Evolutionary conservation across 1,284 basidiomycete species (phyloP).

Genomic region (Ustilago tritici): DNA sequence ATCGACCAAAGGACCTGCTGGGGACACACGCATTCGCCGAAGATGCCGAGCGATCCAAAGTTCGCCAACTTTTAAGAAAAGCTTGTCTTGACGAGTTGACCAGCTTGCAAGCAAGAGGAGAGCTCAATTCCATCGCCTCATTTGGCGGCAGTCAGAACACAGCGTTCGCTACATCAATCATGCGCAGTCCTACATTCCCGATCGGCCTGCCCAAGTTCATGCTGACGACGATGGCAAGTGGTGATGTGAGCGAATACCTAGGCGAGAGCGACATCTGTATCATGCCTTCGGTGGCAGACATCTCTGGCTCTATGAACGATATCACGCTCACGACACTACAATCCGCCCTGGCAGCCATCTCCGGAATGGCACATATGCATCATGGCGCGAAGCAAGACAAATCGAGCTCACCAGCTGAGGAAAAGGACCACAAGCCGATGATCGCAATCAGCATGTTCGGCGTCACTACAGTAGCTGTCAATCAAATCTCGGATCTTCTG

Average conservation of each 20-base stretch:
- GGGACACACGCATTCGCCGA: background rate
- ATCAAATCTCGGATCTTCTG: slow-evolving; percentile 34
- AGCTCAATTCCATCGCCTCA: slow-evolving; percentile 32
- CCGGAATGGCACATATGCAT: slow-evolving; percentile 34
- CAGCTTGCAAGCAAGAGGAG: background rate
- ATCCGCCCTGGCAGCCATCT: slow-evolving; percentile 34
- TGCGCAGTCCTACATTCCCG: slow-evolving; percentile 31
- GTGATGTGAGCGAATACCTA: slow-evolving; percentile 40
- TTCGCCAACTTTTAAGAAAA: slow-evolving; percentile 16
- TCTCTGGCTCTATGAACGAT: slow-evolving; percentile 41
- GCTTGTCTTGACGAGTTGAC: slow-evolving; percentile 22
- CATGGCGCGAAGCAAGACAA: slow-evolving; percentile 1
- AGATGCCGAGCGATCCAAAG: slow-evolving; percentile 14
- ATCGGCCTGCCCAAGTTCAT: slow-evolving; percentile 49
- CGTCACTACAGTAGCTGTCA: slow-evolving; percentile 39
- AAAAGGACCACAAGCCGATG: slow-evolving; percentile 25
- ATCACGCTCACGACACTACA: slow-evolving; percentile 36
- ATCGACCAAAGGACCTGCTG: slow-evolving; percentile 23
- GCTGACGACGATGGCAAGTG: slow-evolving; percentile 48
- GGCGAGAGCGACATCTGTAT: slow-evolving; percentile 48
- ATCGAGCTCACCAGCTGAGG: background rate
- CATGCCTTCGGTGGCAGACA: slow-evolving; percentile 49
- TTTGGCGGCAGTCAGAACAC: slow-evolving; percentile 51
- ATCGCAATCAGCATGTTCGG: slow-evolving; percentile 50
- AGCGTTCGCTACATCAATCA: slow-evolving; percentile 41